Percentiles rank a stretch among this genome's conserved stretches.
Evolutionary conservation across 1,139 yeast genomes (phyloP).

Genomic region (Hanseniaspora uvarum): DNA sequence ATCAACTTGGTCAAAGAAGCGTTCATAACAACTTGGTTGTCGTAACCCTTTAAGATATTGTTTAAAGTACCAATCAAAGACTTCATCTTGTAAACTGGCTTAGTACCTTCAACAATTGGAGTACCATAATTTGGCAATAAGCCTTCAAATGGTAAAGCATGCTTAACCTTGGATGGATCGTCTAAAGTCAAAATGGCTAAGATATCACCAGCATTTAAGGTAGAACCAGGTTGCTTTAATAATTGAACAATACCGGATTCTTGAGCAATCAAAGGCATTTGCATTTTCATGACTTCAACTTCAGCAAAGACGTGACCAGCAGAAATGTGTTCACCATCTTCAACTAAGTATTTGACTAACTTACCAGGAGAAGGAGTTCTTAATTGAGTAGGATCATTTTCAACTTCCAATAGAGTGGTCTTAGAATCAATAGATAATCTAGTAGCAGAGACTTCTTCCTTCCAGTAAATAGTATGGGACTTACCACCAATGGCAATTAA

Average conservation of each 20-base stretch:
- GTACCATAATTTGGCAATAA: conserved; percentile 82
- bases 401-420: conserved; percentile 85
- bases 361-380: conserved; percentile 99
- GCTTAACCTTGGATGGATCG: conserved; percentile 95
- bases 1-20: conserved; percentile 64
- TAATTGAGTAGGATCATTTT: conserved; percentile 95
- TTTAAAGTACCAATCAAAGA: conserved; percentile 49
- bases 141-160: conserved; percentile 90
- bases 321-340: conserved; percentile 83
- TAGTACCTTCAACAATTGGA: conserved; percentile 72
- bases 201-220: conserved; percentile 91
- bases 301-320: conserved; percentile 96
- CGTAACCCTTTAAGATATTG: conserved; percentile 80
- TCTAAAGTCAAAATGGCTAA: conserved; percentile 88
- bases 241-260: conserved; percentile 90
- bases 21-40: conserved; percentile 88
- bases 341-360: conserved; percentile 82
- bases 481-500: conserved; percentile 81
- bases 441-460: conserved; percentile 94
- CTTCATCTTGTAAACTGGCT: conserved; percentile 67
- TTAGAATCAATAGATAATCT: conserved; percentile 89
- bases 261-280: conserved; percentile 82
- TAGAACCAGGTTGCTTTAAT: conserved; percentile 96
- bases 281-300: conserved; percentile 99
- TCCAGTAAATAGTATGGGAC: conserved; percentile 93